These are phyloP conservation scores for Ceratocystis smalleyi DNA, from an alignment of 2,329 filamentous ascomycete species.

Conservation along the genomic window DNA sequence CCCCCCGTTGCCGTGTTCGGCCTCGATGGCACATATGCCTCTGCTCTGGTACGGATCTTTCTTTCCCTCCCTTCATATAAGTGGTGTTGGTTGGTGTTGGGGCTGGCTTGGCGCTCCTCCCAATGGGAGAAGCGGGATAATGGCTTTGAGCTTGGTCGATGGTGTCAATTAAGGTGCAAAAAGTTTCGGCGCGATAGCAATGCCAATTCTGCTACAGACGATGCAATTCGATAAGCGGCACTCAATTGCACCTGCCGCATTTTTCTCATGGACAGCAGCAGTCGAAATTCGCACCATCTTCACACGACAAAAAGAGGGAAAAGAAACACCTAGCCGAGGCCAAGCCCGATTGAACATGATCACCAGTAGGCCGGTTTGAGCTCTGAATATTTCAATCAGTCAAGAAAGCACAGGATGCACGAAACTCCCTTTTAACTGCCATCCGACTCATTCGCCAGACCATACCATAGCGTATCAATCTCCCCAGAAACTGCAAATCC, in stretches of 20 bases:
- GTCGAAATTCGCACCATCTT: background rate
- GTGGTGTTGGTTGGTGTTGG: background rate
- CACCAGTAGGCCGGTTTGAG: background rate
- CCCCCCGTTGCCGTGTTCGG: conserved; percentile 86
- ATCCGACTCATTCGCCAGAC: background rate
- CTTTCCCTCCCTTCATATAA: background rate
- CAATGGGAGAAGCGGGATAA: too few relatives aligned
- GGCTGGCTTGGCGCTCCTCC: background rate
- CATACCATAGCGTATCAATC: background rate
- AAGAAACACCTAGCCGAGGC: background rate
- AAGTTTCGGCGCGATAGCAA: background rate
- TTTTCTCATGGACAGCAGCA: background rate
- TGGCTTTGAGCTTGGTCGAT: background rate
- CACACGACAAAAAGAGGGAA: background rate
- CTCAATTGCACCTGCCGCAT: background rate
- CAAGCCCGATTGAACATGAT: background rate
- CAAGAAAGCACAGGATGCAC: background rate
- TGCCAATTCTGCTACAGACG: background rate
- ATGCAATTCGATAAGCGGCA: background rate
- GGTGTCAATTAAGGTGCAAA: background rate
- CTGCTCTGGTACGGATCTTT: conserved; percentile 67
- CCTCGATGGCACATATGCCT: conserved; percentile 94
- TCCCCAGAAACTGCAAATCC: background rate
- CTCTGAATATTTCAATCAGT: background rate
- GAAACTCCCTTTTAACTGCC: background rate